Conservation (phyloP, 2,329 filamentous ascomycete genomes). For the Verticillium nubilum region DNA sequence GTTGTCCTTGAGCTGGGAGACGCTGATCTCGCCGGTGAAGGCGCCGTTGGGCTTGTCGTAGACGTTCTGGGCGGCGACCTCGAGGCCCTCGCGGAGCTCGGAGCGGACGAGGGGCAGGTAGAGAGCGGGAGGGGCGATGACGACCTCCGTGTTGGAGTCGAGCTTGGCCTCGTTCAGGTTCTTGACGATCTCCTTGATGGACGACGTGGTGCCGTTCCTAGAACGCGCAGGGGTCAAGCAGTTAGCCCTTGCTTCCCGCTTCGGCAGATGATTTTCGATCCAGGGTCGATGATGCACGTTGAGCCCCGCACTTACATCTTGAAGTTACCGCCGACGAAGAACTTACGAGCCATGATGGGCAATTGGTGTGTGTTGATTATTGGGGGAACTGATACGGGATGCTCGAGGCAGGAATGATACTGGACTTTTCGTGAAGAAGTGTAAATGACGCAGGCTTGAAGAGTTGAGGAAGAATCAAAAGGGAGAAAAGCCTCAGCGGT, state of each 20-base stretch:
- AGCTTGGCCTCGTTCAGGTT: constrained; percentile 83
- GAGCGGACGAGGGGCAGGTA: constrained; percentile 87
- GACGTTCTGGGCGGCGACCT: constrained; percentile 93
- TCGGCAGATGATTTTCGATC: neutral
- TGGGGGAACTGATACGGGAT: constrained; percentile 1
- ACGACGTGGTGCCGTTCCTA: constrained; percentile 90
- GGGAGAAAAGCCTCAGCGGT: constrained; percentile 12
- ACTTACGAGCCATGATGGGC: constrained; percentile 83
- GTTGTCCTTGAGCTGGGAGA: constrained; percentile 83
- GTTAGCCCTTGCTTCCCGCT: neutral
- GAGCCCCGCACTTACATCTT: constrained; percentile 69
- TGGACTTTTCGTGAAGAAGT: neutral
- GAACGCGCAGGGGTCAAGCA: constrained; percentile 1
- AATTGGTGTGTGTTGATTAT: constrained; percentile 19
- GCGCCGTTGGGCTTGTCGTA: constrained; percentile 96
- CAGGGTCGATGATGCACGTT: constrained; percentile 3
- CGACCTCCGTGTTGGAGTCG: constrained; percentile 78
- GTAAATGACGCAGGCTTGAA: constrained; percentile 12
- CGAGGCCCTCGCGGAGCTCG: constrained; percentile 67
- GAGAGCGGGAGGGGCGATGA: constrained; percentile 83
- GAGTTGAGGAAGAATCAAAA: constrained; percentile 1
- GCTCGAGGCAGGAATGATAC: neutral
- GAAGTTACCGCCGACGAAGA: constrained; percentile 98
- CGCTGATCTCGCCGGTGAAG: constrained; percentile 95
- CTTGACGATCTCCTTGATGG: constrained; percentile 85